Evolutionary conservation across 2,329 filamentous ascomycete species (phyloP).

Genomic region (Tolypocladium capitatum): DNA sequence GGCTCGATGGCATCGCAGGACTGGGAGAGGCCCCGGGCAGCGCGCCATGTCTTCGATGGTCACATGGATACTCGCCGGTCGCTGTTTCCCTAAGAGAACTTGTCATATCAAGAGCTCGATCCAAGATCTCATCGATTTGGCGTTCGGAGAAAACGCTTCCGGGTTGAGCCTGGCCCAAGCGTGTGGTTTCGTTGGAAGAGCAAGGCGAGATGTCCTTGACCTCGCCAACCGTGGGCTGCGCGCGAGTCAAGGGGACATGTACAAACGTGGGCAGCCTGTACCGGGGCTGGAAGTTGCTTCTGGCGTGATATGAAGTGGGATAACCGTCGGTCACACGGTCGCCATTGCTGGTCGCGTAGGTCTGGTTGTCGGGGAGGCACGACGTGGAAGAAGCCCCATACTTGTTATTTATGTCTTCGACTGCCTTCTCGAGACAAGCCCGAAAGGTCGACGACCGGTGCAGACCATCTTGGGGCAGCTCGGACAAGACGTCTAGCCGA

Average conservation of each 20-base stretch:
- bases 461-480: slow-evolving; percentile 10
- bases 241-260: slow-evolving; percentile 1
- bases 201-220: slow-evolving; percentile 2
- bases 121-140: slow-evolving; percentile 6
- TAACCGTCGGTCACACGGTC: neutral
- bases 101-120: slow-evolving; percentile 1
- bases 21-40: neutral
- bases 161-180: neutral
- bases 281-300: slow-evolving; percentile 6
- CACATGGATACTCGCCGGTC: neutral
- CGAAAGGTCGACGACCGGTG: slow-evolving; percentile 16
- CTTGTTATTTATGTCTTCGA: slow-evolving; percentile 15
- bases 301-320: neutral
- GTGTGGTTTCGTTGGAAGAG: neutral
- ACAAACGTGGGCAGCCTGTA: slow-evolving; percentile 7
- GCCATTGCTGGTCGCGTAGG: neutral
- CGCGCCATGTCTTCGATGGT: neutral
- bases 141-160: slow-evolving; percentile 3
- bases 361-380: neutral
- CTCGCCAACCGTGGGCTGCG: slow-evolving; percentile 5
- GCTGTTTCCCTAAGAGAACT: neutral
- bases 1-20: neutral
- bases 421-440: slow-evolving; percentile 15
- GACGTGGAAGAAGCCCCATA: slow-evolving; percentile 9
- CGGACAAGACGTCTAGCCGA: slow-evolving; percentile 14